These are phyloP conservation scores for Bisporella sp. DNA, from an alignment of 2,329 filamentous ascomycete genomes.

Conservation along the genomic window DNA sequence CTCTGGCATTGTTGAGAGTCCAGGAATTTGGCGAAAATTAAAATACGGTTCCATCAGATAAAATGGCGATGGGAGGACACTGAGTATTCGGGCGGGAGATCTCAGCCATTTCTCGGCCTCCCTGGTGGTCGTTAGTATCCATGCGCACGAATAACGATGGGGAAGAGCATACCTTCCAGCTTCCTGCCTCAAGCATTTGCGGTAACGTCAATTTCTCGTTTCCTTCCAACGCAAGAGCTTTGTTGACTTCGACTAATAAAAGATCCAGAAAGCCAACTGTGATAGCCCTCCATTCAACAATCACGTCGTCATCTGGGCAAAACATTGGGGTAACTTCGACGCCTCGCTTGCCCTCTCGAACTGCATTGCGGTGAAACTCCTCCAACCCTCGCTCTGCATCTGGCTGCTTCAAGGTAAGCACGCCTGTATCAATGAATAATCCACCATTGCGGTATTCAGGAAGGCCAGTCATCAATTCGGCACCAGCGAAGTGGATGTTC, in stretches of 20 bases:
- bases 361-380: conserved; percentile 63
- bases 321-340: conserved; percentile 71
- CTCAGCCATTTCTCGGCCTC: conserved; percentile 91
- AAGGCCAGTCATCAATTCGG: conserved; percentile 76
- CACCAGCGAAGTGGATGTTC: conserved; percentile 72
- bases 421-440: conserved; percentile 75
- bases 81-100: conserved; percentile 85
- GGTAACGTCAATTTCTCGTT: conserved; percentile 67
- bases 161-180: conserved; percentile 75
- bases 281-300: conserved; percentile 72
- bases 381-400: conserved; percentile 66
- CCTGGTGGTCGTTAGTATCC: conserved; percentile 40
- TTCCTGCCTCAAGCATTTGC: conserved; percentile 91
- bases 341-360: conserved; percentile 63
- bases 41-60: conserved; percentile 95
- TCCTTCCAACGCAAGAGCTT: conserved; percentile 44
- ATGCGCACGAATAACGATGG: neutral
- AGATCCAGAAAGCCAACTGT: conserved; percentile 71
- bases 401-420: conserved; percentile 66
- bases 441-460: conserved; percentile 93
- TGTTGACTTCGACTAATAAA: conserved; percentile 54
- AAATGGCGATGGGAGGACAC: conserved; percentile 86
- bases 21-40: conserved; percentile 34
- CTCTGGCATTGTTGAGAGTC: neutral
- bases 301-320: conserved; percentile 65